These are phyloP conservation scores for Pseudonitzschia multiseries DNA, from an alignment of 108 stramenopile genomes.

Conservation along the genomic window DNA sequence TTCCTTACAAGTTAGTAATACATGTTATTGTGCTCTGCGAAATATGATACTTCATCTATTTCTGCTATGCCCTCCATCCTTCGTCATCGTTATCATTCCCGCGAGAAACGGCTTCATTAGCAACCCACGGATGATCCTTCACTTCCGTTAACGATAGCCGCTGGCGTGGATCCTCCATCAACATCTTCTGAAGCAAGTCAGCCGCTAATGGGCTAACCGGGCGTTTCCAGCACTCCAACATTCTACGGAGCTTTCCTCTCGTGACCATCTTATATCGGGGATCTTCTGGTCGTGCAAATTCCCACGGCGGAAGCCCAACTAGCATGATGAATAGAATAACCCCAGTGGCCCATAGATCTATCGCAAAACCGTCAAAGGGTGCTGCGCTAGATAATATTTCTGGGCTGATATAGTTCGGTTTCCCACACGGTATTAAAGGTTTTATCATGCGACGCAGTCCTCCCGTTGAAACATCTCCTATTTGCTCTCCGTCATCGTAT, in stretches of 20 bases:
- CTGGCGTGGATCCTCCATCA: conserved; percentile 63
- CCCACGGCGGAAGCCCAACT: conserved; percentile 82
- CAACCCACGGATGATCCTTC: conserved; percentile 77
- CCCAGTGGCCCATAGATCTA: conserved; percentile 90
- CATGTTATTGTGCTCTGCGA: background rate
- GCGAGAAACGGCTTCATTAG: conserved; percentile 16
- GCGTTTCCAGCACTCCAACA: conserved; percentile 55
- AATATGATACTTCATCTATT: conserved; percentile 31
- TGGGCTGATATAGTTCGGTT: conserved; percentile 94
- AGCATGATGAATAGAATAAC: conserved; percentile 89
- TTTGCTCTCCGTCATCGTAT: conserved; percentile 40
- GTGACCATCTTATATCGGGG: conserved; percentile 49
- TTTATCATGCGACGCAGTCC: conserved; percentile 63
- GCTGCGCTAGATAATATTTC: conserved; percentile 59
- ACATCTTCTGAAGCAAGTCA: conserved; percentile 82
- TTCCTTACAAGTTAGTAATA: no score
- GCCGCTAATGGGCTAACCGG: conserved; percentile 45
- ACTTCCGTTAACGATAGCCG: conserved; percentile 72
- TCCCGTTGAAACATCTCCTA: conserved; percentile 58
- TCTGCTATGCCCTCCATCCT: conserved; percentile 31
- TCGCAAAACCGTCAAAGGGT: conserved; percentile 83
- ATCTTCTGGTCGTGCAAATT: conserved; percentile 56
- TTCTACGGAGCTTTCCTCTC: conserved; percentile 48
- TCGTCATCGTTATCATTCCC: conserved; percentile 7
- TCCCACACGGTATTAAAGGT: conserved; percentile 88